Evolutionary conservation across 768 basidiomycete genomes (phyloP).

Genomic region (Auricularia heimuer): DNA sequence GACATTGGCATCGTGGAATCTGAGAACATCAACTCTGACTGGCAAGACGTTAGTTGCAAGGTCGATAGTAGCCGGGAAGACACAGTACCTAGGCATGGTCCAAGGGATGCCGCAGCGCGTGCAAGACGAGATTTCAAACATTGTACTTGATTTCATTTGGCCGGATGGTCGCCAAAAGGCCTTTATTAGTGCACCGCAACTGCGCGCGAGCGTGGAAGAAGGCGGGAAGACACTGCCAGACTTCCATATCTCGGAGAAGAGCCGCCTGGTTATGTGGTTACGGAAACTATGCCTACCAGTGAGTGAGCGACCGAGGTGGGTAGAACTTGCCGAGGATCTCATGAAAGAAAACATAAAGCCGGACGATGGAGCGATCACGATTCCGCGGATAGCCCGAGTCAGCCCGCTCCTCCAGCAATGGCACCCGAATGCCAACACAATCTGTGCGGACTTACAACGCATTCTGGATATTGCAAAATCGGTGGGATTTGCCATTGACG

Average conservation of each 20-base stretch:
- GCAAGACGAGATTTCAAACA: not conserved
- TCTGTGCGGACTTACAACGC: not conserved
- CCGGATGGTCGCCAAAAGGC: not conserved
- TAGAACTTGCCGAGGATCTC: not conserved
- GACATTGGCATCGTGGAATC: conserved; percentile 1
- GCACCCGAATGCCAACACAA: not conserved
- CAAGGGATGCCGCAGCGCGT: not conserved
- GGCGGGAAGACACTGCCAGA: not conserved
- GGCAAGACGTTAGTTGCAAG: not conserved
- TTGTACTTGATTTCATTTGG: not conserved
- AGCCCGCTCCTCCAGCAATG: not conserved
- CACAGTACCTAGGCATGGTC: not conserved
- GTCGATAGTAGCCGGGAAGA: not conserved
- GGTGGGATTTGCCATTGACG: not conserved
- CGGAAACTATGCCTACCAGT: not conserved
- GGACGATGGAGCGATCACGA: not conserved
- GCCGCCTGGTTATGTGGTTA: not conserved
- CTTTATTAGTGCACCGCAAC: not conserved
- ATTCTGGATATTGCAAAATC: not conserved
- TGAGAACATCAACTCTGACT: not conserved
- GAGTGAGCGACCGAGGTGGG: not conserved
- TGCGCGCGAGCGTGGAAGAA: not conserved
- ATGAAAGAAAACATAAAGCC: not conserved
- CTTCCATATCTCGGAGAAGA: not conserved
- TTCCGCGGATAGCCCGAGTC: not conserved